A percentile compares a stretch with the other conserved stretches of the same genome.
phyloP scores from a whole-genome alignment of 2,329 filamentous ascomycete genomes.

The Colletotrichum ledebouriae region DNA sequence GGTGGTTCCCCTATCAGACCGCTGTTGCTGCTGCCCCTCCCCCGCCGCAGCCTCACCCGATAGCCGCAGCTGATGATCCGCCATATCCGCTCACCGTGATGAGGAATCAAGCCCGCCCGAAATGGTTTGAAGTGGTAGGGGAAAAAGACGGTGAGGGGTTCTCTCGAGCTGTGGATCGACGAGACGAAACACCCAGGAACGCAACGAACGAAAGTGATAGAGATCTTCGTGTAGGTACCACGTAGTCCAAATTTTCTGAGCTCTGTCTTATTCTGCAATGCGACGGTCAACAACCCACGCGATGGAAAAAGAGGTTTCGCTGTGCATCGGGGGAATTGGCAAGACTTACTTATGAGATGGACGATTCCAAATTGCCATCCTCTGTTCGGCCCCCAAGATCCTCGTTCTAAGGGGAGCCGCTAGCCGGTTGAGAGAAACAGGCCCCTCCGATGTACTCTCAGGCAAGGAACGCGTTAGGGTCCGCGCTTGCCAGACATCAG shows the following conservation, averaged over 20 bases:
- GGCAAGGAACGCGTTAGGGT: neutral
- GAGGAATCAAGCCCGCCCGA: conserved; percentile 13
- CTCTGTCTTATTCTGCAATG: neutral
- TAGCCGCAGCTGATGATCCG: conserved; percentile 33
- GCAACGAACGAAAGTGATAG: no score
- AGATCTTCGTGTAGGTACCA: no score
- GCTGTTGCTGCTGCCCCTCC: conserved; percentile 20
- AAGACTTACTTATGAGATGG: conserved; percentile 25
- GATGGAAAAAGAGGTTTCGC: neutral
- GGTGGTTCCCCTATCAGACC: conserved; percentile 1
- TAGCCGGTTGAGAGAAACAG: neutral
- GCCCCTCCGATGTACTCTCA: conserved; percentile 13
- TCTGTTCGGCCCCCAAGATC: neutral
- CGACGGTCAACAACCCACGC: neutral
- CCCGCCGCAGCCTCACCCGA: conserved; percentile 16
- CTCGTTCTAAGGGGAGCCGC: neutral
- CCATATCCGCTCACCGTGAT: conserved; percentile 27
- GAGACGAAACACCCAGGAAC: no score
- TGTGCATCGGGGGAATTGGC: conserved; percentile 5
- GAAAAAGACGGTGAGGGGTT: conserved; percentile 11
- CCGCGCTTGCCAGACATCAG: conserved; percentile 8
- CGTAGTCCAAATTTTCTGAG: no score
- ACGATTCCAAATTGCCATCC: conserved; percentile 37
- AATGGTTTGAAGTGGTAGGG: conserved; percentile 4
- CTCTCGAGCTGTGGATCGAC: no score